phyloP scores from a whole-genome alignment of 1,139 yeast genomes.

The Kodamaea suecica region DNA sequence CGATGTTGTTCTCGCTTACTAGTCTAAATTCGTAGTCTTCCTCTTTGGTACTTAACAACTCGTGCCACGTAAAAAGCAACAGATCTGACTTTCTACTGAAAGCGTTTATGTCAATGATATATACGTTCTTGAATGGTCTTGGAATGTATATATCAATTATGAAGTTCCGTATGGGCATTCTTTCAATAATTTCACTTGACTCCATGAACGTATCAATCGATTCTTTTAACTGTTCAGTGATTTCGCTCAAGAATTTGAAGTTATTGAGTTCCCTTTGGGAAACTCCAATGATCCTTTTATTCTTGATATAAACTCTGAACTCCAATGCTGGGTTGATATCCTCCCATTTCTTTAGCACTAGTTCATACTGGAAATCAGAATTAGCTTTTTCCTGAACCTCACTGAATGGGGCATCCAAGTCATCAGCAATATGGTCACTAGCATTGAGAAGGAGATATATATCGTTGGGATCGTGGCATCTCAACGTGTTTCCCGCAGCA shows the following conservation, averaged over 20 bases:
- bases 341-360: constrained; percentile 80
- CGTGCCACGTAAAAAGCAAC: constrained; percentile 80
- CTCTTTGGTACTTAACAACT: constrained; percentile 41
- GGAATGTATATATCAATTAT: constrained; percentile 84
- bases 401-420: constrained; percentile 69
- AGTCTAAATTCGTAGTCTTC: constrained; percentile 54
- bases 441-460: constrained; percentile 77
- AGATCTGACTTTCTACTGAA: constrained; percentile 76
- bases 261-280: constrained; percentile 85
- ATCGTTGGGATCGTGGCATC: constrained; percentile 69
- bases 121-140: constrained; percentile 61
- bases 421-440: constrained; percentile 85
- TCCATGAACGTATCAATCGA: constrained; percentile 51
- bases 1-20: constrained; percentile 63
- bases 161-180: constrained; percentile 53
- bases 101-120: constrained; percentile 82
- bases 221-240: constrained; percentile 45
- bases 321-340: constrained; percentile 84
- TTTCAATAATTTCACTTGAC: constrained; percentile 6
- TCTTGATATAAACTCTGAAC: constrained; percentile 76
- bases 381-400: constrained; percentile 18
- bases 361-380: constrained; percentile 40
- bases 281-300: constrained; percentile 61
- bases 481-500: constrained; percentile 68
- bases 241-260: constrained; percentile 59